A percentile compares a stretch with the other conserved stretches of the same genome.
Evolutionary conservation across 2,329 filamentous ascomycete species (phyloP).

Genomic region (Fusarium continuum): DNA sequence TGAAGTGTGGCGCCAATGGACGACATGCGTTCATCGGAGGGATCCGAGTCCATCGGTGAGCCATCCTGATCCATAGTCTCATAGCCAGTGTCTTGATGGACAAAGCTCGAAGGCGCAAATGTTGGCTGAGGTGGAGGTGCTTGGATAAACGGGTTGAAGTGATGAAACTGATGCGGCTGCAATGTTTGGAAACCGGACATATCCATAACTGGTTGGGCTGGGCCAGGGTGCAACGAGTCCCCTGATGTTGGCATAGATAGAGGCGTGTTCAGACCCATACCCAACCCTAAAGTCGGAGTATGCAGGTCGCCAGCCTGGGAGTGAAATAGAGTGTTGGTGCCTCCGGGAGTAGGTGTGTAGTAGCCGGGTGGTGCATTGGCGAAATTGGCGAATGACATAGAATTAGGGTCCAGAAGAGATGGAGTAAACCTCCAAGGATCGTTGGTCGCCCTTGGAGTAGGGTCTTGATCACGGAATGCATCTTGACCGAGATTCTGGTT

Average conservation of each 20-base stretch:
- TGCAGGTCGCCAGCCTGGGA: conserved; percentile 86
- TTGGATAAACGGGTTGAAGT: conserved; percentile 77
- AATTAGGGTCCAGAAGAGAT: conserved; percentile 85
- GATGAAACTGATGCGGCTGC: conserved; percentile 68
- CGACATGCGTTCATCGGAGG: conserved; percentile 60
- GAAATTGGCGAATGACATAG: conserved; percentile 81
- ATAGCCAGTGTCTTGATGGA: conserved; percentile 82
- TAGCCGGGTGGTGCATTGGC: conserved; percentile 83
- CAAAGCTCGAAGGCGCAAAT: conserved; percentile 82
- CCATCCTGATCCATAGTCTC: conserved; percentile 81
- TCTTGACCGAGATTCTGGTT: conserved; percentile 41
- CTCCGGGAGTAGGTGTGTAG: conserved; percentile 87
- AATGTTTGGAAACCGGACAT: conserved; percentile 73
- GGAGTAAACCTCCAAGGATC: conserved; percentile 91
- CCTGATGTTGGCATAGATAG: conserved; percentile 79
- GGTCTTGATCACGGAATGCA: conserved; percentile 74
- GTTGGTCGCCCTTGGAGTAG: conserved; percentile 80
- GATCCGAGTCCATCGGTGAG: conserved; percentile 69
- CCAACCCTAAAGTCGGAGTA: conserved; percentile 78
- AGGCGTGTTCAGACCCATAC: conserved; percentile 82
- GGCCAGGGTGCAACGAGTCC: conserved; percentile 67
- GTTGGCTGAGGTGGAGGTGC: conserved; percentile 64
- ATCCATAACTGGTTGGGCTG: conserved; percentile 63
- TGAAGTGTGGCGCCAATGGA: conserved; percentile 70
- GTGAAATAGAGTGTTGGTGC: conserved; percentile 82